Base-by-base conservation (phyloP, 768 basidiomycete species). In the Pulveroboletus ravenelii region DNA sequence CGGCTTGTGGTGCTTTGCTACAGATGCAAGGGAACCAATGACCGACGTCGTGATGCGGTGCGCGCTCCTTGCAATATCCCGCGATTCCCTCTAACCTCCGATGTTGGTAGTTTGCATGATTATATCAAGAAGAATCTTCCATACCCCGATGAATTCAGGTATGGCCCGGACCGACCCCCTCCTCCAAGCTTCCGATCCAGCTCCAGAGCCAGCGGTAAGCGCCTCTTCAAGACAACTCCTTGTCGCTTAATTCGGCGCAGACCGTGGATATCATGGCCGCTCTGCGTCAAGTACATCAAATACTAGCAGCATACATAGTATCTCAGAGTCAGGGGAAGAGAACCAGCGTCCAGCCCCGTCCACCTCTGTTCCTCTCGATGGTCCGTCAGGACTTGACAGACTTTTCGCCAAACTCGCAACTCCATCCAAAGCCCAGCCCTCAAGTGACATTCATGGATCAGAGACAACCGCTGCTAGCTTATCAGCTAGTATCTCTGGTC, bases 1-100 rank as follows among this genome's bases (percentile, higher is more conserved):
- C 51, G 86, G 87, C 14, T 69, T 91, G 10, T 92, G 89, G 89
- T 85, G 83, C 67, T 80, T 82, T 59, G 75, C 81, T 8, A 80
- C 80, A 7, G 82, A 84, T 41, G 78, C 81, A 17, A 76, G 87
- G 36, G 87, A 89, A 63, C 79, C 84, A 20, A 74, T 91, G 70
- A 78, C 79, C 44, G 80, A 86, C 50, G 85, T 87, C 41, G 78
- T 89, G 71, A 70, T 77, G 62, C 78, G 85, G 86, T 84, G 54
- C 44, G 75, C 68, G 8, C n/a, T 31, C 31, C 44, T 27, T 31
- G 30, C 4, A 27, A 23, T 30, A 7, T 27, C 34, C n/a, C 13
- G n/a, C 2, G 17, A 10, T 29, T 6, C 13, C 1, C 37, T 15
- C 43, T 54, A 32, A 56, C 30, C 29, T 35, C 30, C 10, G 14